These are phyloP conservation scores for Wickerhamomyces xylosicus DNA, from an alignment of 805 yeast species.

Conservation along the genomic window DNA sequence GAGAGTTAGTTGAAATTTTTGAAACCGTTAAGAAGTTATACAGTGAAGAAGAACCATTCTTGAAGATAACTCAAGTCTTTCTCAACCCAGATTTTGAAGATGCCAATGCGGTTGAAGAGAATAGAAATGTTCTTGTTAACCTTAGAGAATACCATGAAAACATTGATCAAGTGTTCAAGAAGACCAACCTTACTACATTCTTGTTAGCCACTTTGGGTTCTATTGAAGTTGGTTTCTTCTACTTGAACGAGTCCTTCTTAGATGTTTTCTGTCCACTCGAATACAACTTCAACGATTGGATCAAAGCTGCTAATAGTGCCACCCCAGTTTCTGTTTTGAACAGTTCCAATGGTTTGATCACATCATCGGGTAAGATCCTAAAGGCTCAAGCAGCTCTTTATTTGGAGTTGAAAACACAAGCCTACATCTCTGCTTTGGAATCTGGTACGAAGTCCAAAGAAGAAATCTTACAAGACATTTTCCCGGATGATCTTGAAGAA, in stretches of 20 bases:
- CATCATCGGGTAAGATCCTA: constrained; percentile 40
- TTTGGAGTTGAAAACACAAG: constrained; percentile 89
- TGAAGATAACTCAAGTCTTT: constrained; percentile 58
- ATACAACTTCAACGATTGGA: constrained; percentile 8
- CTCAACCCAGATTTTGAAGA: constrained; percentile 32
- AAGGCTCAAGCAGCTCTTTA: constrained; percentile 75
- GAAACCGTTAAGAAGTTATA: constrained; percentile 68
- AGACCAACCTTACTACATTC: constrained; percentile 82
- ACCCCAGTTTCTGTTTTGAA: background rate
- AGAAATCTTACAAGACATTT: constrained; percentile 64
- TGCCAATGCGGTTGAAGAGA: constrained; percentile 1
- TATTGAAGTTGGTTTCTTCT: constrained; percentile 78
- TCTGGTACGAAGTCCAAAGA: constrained; percentile 46
- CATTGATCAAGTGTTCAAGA: constrained; percentile 44
- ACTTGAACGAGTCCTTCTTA: constrained; percentile 73
- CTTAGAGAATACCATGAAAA: constrained; percentile 13
- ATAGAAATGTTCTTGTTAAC: constrained; percentile 3
- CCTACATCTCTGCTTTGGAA: constrained; percentile 80
- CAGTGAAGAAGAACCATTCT: constrained; percentile 58
- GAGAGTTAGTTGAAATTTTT: constrained; percentile 62
- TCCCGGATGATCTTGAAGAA: constrained; percentile 52
- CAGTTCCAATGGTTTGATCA: constrained; percentile 9
- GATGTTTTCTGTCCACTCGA: constrained; percentile 81
- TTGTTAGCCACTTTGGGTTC: constrained; percentile 79
- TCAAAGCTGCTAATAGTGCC: constrained; percentile 2